phyloP scores from a whole-genome alignment of 805 yeast species.

The Kodamaea hsintzibuensis region DNA sequence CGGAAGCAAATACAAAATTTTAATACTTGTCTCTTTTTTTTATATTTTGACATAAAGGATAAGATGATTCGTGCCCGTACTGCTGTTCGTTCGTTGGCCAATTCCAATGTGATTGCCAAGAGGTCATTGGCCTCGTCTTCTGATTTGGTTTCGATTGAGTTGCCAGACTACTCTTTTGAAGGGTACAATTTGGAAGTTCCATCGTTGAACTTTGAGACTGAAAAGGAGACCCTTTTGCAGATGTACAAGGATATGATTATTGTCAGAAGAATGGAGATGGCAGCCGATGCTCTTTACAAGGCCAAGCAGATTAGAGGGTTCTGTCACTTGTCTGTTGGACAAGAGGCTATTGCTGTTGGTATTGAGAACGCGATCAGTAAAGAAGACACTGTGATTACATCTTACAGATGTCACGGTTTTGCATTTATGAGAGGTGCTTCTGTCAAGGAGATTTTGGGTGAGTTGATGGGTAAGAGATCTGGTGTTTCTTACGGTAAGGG shows the following conservation, averaged over 20 bases:
- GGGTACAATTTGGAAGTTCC: constrained; percentile 78
- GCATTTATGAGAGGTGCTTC: constrained; percentile 95
- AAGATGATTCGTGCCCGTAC: constrained; percentile 18
- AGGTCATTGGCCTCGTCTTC: constrained; percentile 38
- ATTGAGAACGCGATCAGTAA: constrained; percentile 90
- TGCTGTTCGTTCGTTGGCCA: constrained; percentile 18
- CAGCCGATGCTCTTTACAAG: constrained; percentile 95
- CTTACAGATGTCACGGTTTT: constrained; percentile 99
- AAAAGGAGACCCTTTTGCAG: constrained; percentile 75
- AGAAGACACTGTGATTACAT: constrained; percentile 88
- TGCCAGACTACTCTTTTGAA: constrained; percentile 83
- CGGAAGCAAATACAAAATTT: constrained; percentile 19
- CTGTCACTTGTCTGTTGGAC: constrained; percentile 98
- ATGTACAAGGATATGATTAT: constrained; percentile 97
- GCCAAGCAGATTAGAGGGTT: constrained; percentile 98
- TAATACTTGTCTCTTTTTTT: constrained; percentile 5
- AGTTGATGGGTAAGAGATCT: constrained; percentile 92
- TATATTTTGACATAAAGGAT: neutral
- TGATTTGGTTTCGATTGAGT: constrained; percentile 50
- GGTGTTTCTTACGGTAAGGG: constrained; percentile 98
- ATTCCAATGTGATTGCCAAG: constrained; percentile 20
- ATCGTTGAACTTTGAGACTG: constrained; percentile 69
- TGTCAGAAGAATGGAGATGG: constrained; percentile 98
- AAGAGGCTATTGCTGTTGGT: constrained; percentile 99
- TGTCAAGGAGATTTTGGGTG: constrained; percentile 87